Conservation (phyloP, 2,329 filamentous ascomycete species). For the Scleromitrula shiraiana region DNA sequence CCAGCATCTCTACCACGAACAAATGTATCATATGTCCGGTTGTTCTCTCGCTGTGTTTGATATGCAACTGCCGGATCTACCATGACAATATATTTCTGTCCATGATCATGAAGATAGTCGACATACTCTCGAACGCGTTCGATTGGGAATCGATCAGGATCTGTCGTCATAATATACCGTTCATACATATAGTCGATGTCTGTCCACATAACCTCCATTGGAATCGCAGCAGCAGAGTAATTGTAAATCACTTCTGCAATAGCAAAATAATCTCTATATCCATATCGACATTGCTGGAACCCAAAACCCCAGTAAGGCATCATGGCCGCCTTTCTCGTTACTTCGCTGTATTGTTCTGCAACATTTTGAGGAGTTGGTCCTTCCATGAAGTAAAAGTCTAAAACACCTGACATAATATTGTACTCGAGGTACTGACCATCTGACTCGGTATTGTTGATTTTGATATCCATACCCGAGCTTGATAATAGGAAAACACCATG, state of each 20-base stretch:
- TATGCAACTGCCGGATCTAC: too few species aligned
- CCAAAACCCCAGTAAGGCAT: constrained; percentile 78
- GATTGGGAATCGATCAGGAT: too few species aligned
- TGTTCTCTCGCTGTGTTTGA: too few species aligned
- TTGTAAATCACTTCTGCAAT: constrained; percentile 59
- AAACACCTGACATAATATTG: too few species aligned
- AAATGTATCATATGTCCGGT: too few species aligned
- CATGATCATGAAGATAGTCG: constrained; percentile 56
- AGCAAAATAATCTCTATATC: constrained; percentile 65
- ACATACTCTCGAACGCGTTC: too few species aligned
- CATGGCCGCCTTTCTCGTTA: constrained; percentile 65
- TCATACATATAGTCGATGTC: constrained; percentile 65
- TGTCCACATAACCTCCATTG: constrained; percentile 61
- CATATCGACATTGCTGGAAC: constrained; percentile 78
- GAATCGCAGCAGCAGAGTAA: constrained; percentile 56
- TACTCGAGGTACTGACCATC: too few species aligned
- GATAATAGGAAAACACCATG: constrained; percentile 74
- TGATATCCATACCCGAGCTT: too few species aligned
- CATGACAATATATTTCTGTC: too few species aligned
- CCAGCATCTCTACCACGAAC: too few species aligned
- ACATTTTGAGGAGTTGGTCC: constrained; percentile 63
- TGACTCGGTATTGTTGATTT: too few species aligned
- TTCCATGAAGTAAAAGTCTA: constrained; percentile 74
- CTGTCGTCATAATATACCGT: too few species aligned
- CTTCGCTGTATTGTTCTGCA: constrained; percentile 60